Conservation (phyloP, 1,139 yeast genomes). For the Blastobotrys malaysiensis region DNA sequence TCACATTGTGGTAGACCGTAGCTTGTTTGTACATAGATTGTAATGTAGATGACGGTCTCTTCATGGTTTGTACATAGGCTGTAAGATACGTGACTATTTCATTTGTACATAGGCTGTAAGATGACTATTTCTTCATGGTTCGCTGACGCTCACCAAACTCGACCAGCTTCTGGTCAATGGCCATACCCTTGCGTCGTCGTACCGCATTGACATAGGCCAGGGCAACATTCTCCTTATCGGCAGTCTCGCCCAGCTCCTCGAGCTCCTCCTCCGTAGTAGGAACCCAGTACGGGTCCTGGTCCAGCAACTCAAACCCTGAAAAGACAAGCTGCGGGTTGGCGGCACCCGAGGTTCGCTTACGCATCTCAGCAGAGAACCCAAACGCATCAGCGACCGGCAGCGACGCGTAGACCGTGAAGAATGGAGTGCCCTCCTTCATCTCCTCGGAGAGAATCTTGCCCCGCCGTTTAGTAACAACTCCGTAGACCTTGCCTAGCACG, state of each 20-base stretch:
- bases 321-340: conserved; percentile 95
- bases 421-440: conserved; percentile 97
- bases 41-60: no score
- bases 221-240: conserved; percentile 89
- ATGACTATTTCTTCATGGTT: conserved; percentile 37
- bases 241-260: conserved; percentile 87
- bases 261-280: conserved; percentile 97
- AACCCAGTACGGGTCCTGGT: conserved; percentile 97
- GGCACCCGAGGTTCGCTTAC: conserved; percentile 93
- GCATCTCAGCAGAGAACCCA: conserved; percentile 91
- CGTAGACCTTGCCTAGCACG: conserved; percentile 91
- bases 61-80: no score
- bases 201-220: conserved; percentile 76
- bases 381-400: conserved; percentile 95
- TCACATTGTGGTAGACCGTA: no score
- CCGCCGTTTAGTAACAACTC: conserved; percentile 82
- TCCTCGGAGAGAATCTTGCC: conserved; percentile 87
- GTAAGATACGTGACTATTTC: no score
- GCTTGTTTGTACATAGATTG: no score
- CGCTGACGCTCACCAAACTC: conserved; percentile 91
- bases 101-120: neutral
- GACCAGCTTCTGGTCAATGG: conserved; percentile 84
- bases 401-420: conserved; percentile 78
- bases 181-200: conserved; percentile 82
- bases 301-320: conserved; percentile 79